These are phyloP conservation scores for Beauveria sp. DNA, from an alignment of 2,329 filamentous ascomycete genomes.

Conservation along the genomic window DNA sequence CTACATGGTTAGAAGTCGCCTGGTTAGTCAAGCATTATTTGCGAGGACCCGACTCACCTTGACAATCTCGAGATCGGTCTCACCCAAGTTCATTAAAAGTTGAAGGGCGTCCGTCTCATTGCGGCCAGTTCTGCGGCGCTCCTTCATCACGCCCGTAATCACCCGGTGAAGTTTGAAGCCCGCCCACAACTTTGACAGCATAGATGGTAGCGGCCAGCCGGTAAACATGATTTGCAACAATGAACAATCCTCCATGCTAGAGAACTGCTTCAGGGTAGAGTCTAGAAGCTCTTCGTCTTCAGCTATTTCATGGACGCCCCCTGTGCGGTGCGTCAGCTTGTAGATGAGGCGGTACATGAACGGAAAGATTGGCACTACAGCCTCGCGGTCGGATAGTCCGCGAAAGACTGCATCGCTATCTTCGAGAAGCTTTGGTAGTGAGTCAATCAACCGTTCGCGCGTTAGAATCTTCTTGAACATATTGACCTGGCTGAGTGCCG, in stretches of 20 bases:
- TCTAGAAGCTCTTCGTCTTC: slow-evolving; percentile 33
- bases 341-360: slow-evolving; percentile 45
- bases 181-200: slow-evolving; percentile 35
- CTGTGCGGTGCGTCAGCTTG: slow-evolving; percentile 48
- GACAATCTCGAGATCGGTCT: slow-evolving; percentile 35
- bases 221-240: slow-evolving; percentile 44
- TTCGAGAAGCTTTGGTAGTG: slow-evolving; percentile 33
- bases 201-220: slow-evolving; percentile 37
- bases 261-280: slow-evolving; percentile 37
- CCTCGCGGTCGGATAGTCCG: neutral
- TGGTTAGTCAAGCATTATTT: too few relatives aligned
- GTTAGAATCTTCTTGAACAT: slow-evolving; percentile 28
- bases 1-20: slow-evolving; percentile 15
- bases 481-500: slow-evolving; percentile 20
- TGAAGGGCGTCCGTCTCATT: slow-evolving; percentile 45
- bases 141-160: slow-evolving; percentile 39
- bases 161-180: slow-evolving; percentile 41
- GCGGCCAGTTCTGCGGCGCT: slow-evolving; percentile 32
- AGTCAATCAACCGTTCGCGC: slow-evolving; percentile 28
- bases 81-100: slow-evolving; percentile 42
- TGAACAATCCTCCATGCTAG: slow-evolving; percentile 37
- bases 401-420: slow-evolving; percentile 25
- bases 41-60: slow-evolving; percentile 21
- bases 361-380: slow-evolving; percentile 41
- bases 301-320: slow-evolving; percentile 47